Base-by-base conservation (phyloP, 331 rosid species). In the Quercus phellos region DNA sequence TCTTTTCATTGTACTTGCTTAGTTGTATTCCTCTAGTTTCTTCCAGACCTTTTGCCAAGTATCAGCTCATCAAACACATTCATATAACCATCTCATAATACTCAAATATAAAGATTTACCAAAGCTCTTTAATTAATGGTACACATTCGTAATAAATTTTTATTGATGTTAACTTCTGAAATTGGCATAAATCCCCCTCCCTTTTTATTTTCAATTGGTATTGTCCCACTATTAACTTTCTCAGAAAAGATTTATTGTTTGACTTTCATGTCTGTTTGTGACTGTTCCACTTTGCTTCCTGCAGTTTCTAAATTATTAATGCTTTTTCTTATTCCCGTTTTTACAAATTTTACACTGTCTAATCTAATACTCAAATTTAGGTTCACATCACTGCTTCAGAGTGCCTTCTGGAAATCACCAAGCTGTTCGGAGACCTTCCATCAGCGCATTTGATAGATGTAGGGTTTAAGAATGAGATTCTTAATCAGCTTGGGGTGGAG, bases 311-410 rank as follows among this genome's bases (percentile, higher is more conserved):
- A 56, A 51, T 22, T 78, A 11, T 61, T 42, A 29, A 72, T 77
- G 27, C 75, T 63, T 79, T 18, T 8, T 81, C 18, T 54, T 22
- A 61, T 42, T 74, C 79, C 60, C 19, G 12, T 81, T 70, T 67
- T 29, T 46, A 46, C 53, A 46, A 46, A 46, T 46, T 46, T 12
- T 46, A 46, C 53, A 46, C 1, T 46, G 53, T 46, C 53, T 12
- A 46, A 46, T 46, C 17, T 46, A 46, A 46, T 46, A 12, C 46
- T 56, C 77, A 78, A 80, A 73, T 80, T 18, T 74, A 94, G 99
- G 99, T 92, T 78, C 99, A 92, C 83, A 84, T 94, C 55, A 83
- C 84, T 79, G 97, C 94, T 76, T 87, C 97, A n/a, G 97, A 90
- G 73, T 89, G 97, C 84, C 89, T 94, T 70, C 61, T 92, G 79